phyloP scores from a whole-genome alignment of 177 flowering plant species.

The Vitis hybrid region DNA sequence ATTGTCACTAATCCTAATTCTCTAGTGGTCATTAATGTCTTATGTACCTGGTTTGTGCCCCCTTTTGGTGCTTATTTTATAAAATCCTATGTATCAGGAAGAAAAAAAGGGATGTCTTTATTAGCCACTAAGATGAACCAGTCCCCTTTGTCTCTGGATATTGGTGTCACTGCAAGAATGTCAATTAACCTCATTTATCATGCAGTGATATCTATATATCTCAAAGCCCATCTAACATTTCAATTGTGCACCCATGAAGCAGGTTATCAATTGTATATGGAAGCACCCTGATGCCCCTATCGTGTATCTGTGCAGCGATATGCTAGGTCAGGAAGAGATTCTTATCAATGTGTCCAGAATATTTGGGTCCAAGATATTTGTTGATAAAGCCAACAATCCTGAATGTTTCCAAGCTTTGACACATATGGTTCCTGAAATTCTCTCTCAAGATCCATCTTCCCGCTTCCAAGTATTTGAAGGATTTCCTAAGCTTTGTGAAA shows the following conservation, averaged over 20 bases:
- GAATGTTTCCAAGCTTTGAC: conserved; percentile 50
- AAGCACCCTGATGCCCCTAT: conserved; percentile 71
- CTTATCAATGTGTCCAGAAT: conserved; percentile 58
- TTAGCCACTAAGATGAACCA: no score
- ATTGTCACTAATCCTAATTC: no score
- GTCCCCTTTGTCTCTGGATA: background rate
- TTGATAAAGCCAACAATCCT: conserved; percentile 46
- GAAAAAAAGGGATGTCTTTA: no score
- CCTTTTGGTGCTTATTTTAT: no score
- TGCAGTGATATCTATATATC: background rate
- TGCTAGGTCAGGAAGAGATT: conserved; percentile 87
- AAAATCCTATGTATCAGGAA: no score
- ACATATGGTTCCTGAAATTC: conserved; percentile 59
- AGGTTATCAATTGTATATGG: conserved; percentile 94
- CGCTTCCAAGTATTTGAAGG: conserved; percentile 78
- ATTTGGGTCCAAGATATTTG: conserved; percentile 79
- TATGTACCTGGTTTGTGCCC: no score
- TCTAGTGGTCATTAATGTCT: no score
- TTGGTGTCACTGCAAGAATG: background rate
- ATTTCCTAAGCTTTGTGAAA: conserved; percentile 63
- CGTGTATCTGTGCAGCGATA: conserved; percentile 75
- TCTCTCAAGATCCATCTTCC: conserved; percentile 60
- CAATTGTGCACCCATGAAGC: conserved; percentile 13
- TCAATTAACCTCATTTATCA: background rate
- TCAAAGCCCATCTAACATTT: conserved; percentile 1